Conservation (phyloP, 2,329 filamentous ascomycete genomes). For the Penicillium olsonii region DNA sequence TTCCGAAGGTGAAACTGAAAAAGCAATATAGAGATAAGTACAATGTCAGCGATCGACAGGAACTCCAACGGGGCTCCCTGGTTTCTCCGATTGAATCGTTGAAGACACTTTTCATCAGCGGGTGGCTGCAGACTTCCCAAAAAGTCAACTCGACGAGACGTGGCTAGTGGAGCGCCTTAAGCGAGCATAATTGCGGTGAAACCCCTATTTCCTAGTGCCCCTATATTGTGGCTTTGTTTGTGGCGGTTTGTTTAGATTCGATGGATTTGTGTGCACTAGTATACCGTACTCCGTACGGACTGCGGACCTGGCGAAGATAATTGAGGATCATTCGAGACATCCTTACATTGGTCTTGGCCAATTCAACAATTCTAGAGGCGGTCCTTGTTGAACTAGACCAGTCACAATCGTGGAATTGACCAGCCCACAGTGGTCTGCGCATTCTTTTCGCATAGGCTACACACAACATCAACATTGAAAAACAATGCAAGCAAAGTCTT, state of each 20-base stretch:
- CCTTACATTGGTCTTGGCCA: not conserved
- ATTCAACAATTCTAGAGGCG: not conserved
- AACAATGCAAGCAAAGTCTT: not conserved
- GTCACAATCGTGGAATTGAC: not conserved
- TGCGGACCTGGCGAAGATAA: too few relatives aligned
- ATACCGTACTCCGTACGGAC: not conserved
- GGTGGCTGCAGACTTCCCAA: slow-evolving; percentile 43
- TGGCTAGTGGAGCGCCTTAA: slow-evolving; percentile 22
- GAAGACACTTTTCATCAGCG: slow-evolving; percentile 46
- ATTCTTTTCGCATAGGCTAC: not conserved
- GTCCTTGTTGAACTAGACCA: not conserved
- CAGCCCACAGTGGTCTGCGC: not conserved
- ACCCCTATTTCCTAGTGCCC: slow-evolving; percentile 3
- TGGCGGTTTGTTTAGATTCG: not conserved
- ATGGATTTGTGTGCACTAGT: not conserved
- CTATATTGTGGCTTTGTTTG: slow-evolving; percentile 1
- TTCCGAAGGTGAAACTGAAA: not conserved
- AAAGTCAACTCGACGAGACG: slow-evolving; percentile 18
- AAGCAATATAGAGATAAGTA: not conserved
- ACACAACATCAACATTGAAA: not conserved
- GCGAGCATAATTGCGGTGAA: slow-evolving; percentile 23
- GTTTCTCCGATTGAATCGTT: slow-evolving; percentile 50
- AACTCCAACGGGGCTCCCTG: slow-evolving; percentile 1
- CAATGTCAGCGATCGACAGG: slow-evolving; percentile 3
- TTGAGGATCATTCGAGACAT: too few relatives aligned